Conservation (phyloP, 2,329 filamentous ascomycete genomes). For the Epicoccum nigrum region DNA sequence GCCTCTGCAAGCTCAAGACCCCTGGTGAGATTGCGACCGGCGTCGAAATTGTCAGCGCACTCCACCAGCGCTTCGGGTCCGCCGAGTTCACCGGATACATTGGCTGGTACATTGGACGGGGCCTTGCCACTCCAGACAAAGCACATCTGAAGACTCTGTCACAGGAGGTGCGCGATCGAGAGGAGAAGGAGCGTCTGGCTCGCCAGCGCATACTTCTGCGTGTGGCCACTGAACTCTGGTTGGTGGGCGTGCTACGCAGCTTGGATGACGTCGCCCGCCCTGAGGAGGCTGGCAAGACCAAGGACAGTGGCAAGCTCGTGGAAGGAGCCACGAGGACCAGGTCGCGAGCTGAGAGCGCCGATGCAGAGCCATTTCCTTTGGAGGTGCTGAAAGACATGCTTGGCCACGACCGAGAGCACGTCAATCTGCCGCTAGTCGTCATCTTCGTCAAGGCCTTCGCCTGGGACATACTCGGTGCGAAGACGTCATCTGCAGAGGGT, state of each 20-base stretch:
- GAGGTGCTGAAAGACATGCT: constrained; percentile 98
- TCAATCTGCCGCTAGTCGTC: constrained; percentile 88
- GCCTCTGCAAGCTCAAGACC: constrained; percentile 87
- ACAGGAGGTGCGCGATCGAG: constrained; percentile 84
- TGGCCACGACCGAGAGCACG: constrained; percentile 89
- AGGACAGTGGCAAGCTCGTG: constrained; percentile 60
- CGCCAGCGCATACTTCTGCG: constrained; percentile 85
- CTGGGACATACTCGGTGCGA: constrained; percentile 92
- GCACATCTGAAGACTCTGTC: constrained; percentile 77
- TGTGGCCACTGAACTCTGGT: constrained; percentile 94
- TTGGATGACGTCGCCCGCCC: constrained; percentile 72
- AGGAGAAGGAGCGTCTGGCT: constrained; percentile 90
- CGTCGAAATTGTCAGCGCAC: constrained; percentile 90
- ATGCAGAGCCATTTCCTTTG: constrained; percentile 89
- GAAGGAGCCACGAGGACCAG: constrained; percentile 68
- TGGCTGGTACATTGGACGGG: constrained; percentile 90
- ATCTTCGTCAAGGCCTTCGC: constrained; percentile 95
- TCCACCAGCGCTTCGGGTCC: constrained; percentile 93
- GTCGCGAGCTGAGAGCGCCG: constrained; percentile 65
- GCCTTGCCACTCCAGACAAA: constrained; percentile 89
- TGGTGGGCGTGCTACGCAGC: constrained; percentile 85
- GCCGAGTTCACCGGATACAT: constrained; percentile 88
- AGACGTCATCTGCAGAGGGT: constrained; percentile 72
- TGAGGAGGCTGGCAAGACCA: constrained; percentile 67
- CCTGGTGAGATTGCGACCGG: constrained; percentile 90